Base-by-base conservation (phyloP, 2,329 filamentous ascomycete species). In the Bretziella fagacearum region DNA sequence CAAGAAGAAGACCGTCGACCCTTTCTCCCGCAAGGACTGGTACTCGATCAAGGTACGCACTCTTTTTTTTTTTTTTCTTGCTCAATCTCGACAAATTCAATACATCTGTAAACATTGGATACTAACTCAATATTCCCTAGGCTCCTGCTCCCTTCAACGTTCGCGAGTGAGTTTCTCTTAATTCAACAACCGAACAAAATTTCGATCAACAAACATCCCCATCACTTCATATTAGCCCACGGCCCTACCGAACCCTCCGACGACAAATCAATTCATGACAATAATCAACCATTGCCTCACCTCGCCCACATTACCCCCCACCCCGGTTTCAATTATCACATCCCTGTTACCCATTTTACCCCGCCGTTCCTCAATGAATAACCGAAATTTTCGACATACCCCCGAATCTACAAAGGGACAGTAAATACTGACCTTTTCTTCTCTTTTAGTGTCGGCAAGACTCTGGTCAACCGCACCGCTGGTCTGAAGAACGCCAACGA, bases 401-500 rank as follows among this genome's bases (percentile, higher is more conserved):
- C 32, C 8, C 11, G 11, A 26, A 26, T n/a, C n/a, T n/a, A 8
- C 22, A 29, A 20, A 40, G 30, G 40, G 44, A 30, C 49, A 42
- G 41, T 44, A 45, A 29, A 46, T 49, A 46, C 49, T 51, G 47
- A 51, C 49, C 40, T n/a, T 43, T 20, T 35, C 36, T 44, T 33
- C 20, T 23, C 56, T 56, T 62, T 52, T 68, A 96, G 89, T 81
- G 89, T 96, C 66, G 91, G 91, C 68, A 98, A 98, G 77, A 98
- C 91, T 60, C 82, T 98, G 55, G 91, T 98, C 66, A 98, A 98
- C 83, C 82, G 91, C 63, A 94, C 91, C 61, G 95, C 86, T 60
- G 91, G 91, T 93, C 76, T 98, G 62, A 98, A 96, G 82, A 96
- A 96, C 74, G 91, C 91, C 67, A 98, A 96, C 76, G 91, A 98